phyloP scores from a whole-genome alignment of 441 rosid species.

The Gossypium laxum region DNA sequence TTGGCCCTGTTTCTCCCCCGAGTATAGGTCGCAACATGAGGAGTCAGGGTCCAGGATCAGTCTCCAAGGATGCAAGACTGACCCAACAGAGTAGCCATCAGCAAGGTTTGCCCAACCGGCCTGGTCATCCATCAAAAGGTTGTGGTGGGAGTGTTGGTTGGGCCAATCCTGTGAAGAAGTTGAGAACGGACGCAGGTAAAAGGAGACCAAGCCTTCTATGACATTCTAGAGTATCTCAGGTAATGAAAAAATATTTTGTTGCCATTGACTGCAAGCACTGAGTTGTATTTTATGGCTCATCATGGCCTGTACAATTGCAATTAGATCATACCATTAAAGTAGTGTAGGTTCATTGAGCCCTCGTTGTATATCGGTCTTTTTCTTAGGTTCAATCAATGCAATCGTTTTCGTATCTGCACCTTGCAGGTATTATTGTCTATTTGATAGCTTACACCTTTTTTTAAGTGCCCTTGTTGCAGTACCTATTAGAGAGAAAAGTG shows the following conservation, averaged over 20 bases:
- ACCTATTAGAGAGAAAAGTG: neutral
- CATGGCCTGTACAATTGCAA: slow-evolving; percentile 25
- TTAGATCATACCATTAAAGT: slow-evolving; percentile 26
- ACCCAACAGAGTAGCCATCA: slow-evolving; percentile 38
- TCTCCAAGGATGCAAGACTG: slow-evolving; percentile 44
- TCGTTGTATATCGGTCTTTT: slow-evolving; percentile 22
- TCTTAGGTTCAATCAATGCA: slow-evolving; percentile 18
- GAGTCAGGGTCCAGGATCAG: slow-evolving; percentile 44
- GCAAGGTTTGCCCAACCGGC: slow-evolving; percentile 65
- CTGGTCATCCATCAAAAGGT: slow-evolving; percentile 45
- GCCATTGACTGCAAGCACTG: slow-evolving; percentile 17
- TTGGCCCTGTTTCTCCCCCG: slow-evolving; percentile 78
- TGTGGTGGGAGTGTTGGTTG: slow-evolving; percentile 69
- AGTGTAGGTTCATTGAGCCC: slow-evolving; percentile 25
- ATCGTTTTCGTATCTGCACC: slow-evolving; percentile 19
- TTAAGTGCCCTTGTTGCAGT: neutral
- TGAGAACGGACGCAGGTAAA: slow-evolving; percentile 88
- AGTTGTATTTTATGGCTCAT: slow-evolving; percentile 17
- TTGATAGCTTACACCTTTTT: neutral
- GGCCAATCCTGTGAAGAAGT: slow-evolving; percentile 97
- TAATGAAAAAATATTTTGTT: slow-evolving; percentile 16
- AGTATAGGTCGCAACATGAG: slow-evolving; percentile 50
- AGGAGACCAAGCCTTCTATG: slow-evolving; percentile 85
- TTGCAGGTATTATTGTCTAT: slow-evolving; percentile 14
- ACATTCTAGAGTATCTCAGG: slow-evolving; percentile 22